These are phyloP conservation scores for Pythium plurisporium DNA, from an alignment of 352 stramenopile species.

Conservation along the genomic window DNA sequence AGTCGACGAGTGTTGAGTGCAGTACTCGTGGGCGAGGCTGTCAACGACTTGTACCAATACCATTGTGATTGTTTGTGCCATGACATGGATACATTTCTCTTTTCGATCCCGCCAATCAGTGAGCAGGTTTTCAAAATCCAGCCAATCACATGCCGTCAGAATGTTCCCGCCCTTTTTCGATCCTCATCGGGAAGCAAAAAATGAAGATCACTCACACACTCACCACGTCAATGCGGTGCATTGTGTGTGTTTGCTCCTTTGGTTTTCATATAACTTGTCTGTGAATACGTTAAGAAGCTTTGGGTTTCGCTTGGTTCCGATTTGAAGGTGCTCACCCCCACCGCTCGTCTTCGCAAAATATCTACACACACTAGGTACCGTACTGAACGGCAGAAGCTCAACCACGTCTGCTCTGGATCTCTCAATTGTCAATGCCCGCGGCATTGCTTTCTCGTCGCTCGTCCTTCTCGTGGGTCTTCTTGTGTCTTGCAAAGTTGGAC, in stretches of 20 bases:
- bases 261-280: neutral
- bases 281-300: neutral
- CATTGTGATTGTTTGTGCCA: too few relatives aligned
- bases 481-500: constrained; percentile 84
- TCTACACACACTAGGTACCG: neutral
- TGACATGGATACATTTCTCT: constrained; percentile 1
- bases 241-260: neutral
- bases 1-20: too few relatives aligned
- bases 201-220: too few relatives aligned
- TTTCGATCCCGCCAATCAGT: constrained; percentile 21
- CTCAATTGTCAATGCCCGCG: constrained; percentile 12
- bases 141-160: constrained; percentile 12
- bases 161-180: neutral
- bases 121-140: neutral
- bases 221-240: neutral
- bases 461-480: constrained; percentile 85
- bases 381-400: too few relatives aligned
- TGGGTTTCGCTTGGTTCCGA: neutral
- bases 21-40: neutral
- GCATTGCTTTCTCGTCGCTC: constrained; percentile 32
- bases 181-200: too few relatives aligned
- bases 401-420: neutral
- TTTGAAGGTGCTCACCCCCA: too few relatives aligned
- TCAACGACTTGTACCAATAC: too few relatives aligned
- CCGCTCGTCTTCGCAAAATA: neutral